A percentile compares a stretch with the other conserved stretches of the same genome.
Evolutionary conservation across 768 basidiomycete species (phyloP).

Genomic region (Phaffia tasmanica): DNA sequence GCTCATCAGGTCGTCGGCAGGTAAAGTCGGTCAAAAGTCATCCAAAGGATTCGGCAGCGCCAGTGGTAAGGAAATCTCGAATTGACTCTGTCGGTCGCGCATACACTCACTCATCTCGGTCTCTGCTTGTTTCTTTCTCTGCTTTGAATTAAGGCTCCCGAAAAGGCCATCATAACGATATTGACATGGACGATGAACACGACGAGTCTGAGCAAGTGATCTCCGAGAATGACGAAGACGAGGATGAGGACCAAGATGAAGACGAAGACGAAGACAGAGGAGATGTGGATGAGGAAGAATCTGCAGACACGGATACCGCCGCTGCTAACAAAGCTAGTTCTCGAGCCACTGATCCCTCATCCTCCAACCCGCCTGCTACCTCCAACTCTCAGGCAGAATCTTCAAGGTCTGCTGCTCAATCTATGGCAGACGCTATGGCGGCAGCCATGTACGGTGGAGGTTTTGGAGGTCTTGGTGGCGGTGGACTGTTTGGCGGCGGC

Average conservation of each 20-base stretch:
- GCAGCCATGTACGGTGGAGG: not conserved
- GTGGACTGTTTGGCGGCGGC: not conserved
- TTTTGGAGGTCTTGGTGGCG: conserved; percentile 17
- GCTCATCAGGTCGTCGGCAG: not conserved
- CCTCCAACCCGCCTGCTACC: conserved; percentile 9
- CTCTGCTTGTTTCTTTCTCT: not conserved
- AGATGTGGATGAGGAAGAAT: conserved; percentile 45
- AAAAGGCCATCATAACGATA: conserved; percentile 8
- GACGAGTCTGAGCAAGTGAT: conserved; percentile 4
- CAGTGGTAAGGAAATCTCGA: not conserved
- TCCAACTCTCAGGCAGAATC: conserved; percentile 1
- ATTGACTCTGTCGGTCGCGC: not conserved
- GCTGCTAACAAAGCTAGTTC: conserved; percentile 16
- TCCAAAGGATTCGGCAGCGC: not conserved
- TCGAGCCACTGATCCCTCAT: conserved; percentile 22
- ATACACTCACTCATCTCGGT: not conserved
- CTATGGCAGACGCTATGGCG: conserved; percentile 37
- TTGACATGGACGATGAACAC: conserved; percentile 19
- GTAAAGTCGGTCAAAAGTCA: not conserved
- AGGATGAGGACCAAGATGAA: conserved; percentile 31
- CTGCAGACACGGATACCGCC: conserved; percentile 40
- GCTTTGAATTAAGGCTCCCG: conserved; percentile 1
- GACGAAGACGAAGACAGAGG: conserved; percentile 31
- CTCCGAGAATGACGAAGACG: not conserved
- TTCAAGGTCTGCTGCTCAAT: conserved; percentile 14